These are phyloP conservation scores for Trypanosoma conorhini DNA, from an alignment of 208 protist genomes.

Conservation along the genomic window DNA sequence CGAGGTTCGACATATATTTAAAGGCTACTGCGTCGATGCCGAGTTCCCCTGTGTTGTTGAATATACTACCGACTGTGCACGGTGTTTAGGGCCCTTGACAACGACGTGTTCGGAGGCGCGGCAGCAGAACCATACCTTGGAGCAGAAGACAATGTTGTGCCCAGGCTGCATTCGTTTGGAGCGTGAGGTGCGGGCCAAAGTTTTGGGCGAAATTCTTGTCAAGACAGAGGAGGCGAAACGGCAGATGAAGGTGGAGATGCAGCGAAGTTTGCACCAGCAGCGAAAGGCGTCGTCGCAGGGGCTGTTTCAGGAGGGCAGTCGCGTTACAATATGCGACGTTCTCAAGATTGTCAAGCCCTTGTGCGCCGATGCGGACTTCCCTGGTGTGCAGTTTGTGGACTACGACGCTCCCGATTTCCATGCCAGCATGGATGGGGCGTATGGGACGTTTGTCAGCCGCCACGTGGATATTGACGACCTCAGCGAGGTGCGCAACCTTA, in stretches of 20 bases:
- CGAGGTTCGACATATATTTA: slow-evolving; percentile 75
- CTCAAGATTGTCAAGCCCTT: slow-evolving; percentile 75
- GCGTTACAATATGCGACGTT: slow-evolving; percentile 77
- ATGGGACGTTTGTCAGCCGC: slow-evolving; percentile 82
- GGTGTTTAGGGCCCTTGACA: slow-evolving; percentile 59
- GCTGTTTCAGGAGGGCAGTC: slow-evolving; percentile 67
- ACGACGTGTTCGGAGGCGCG: slow-evolving; percentile 72
- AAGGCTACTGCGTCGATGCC: slow-evolving; percentile 71
- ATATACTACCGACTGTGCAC: slow-evolving; percentile 76
- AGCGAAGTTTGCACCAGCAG: slow-evolving; percentile 73
- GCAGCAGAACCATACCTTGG: slow-evolving; percentile 49
- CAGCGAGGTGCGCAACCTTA: slow-evolving; percentile 81
- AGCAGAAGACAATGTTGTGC: slow-evolving; percentile 65
- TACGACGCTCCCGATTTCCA: slow-evolving; percentile 60
- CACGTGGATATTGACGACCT: slow-evolving; percentile 88
- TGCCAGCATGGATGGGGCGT: slow-evolving; percentile 60
- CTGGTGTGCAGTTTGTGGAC: slow-evolving; percentile 75
- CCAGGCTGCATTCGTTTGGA: slow-evolving; percentile 60
- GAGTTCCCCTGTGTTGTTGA: slow-evolving; percentile 70
- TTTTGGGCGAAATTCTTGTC: slow-evolving; percentile 70
- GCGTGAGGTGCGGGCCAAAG: slow-evolving; percentile 64
- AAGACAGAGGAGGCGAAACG: slow-evolving; percentile 67
- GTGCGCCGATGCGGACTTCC: slow-evolving; percentile 79
- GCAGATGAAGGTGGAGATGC: slow-evolving; percentile 65
- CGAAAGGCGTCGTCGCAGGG: slow-evolving; percentile 82